These are phyloP conservation scores for Hypoxylon rubiginosum DNA, from an alignment of 2,329 filamentous ascomycete genomes.

Conservation along the genomic window DNA sequence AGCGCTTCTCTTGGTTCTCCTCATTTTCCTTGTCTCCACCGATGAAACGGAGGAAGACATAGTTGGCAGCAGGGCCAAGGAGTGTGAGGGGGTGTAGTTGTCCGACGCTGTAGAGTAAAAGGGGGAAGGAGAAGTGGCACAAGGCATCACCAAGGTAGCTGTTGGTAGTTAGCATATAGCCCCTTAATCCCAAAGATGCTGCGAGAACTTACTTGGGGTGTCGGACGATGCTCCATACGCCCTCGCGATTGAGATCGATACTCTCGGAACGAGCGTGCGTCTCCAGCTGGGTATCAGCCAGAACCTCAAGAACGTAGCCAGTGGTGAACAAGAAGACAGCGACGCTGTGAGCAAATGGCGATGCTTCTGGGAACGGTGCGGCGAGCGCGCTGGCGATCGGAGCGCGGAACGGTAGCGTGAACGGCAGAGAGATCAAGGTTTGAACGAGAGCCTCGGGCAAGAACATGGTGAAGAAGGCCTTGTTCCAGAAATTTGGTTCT, in stretches of 20 bases:
- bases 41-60: constrained; percentile 68
- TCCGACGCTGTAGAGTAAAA: constrained; percentile 68
- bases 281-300: constrained; percentile 70
- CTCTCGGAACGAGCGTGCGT: constrained; percentile 61
- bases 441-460: constrained; percentile 70
- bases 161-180: constrained; percentile 6
- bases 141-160: constrained; percentile 73
- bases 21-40: constrained; percentile 70
- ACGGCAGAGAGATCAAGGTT: constrained; percentile 68
- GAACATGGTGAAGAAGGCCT: constrained; percentile 66
- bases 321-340: constrained; percentile 68
- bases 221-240: constrained; percentile 72
- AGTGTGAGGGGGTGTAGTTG: constrained; percentile 67
- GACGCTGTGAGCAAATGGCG: constrained; percentile 53
- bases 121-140: constrained; percentile 70
- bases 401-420: constrained; percentile 68
- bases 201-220: constrained; percentile 69
- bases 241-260: constrained; percentile 63
- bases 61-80: constrained; percentile 69
- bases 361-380: constrained; percentile 49
- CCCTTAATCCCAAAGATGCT: constrained; percentile 19
- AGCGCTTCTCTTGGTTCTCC: constrained; percentile 64
- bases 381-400: constrained; percentile 53
- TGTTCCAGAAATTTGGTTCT: constrained; percentile 69
- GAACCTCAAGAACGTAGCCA: constrained; percentile 67